Base-by-base conservation (phyloP, 768 basidiomycete genomes). In the Pholiota molesta region DNA sequence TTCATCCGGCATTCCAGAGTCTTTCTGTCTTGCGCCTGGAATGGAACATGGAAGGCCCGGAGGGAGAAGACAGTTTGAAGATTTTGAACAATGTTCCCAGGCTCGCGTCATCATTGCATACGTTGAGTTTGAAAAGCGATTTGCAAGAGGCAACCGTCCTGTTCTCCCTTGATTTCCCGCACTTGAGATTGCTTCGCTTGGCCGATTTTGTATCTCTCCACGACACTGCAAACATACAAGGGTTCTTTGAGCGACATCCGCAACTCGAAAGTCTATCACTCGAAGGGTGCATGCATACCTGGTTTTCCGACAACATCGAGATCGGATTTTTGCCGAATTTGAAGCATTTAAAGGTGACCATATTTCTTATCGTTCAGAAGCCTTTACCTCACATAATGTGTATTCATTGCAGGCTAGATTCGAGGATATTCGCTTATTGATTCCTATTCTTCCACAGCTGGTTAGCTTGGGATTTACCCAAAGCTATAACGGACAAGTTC, bases 401-500 rank as follows among this genome's bases (percentile, higher is more conserved):
- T 4, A 2, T 11, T 21, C 2, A 39, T 5, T 37, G 14, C 0
- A 44, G 42, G 42, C 42, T 19, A 44, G n/a, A 19, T 44, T 61
- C 53, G 3, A 44, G 2, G 67, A 68, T 52, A 61, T 62, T 3
- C 60, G 52, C 6, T 2, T 2, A 19, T 44, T 44, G 19, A 2
- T 44, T 2, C 42, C 42, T 6, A 17, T 44, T 4, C 42, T 44
- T 44, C 19, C 42, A 10, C 42, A 44, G 42, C 42, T 44, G 2
- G 9, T 60, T 11, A 52, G 59, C 26, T 49, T 68, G 9, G 16
- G 51, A 7, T 28, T 68, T 33, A n/a, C 29, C 19, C 11, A 51
- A 1, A 64, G 54, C 23, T 31, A 62, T 9, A 66, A 70, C 9
- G 59, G 60, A 1, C 69, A 70, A 39, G 62, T 68, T 23, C 65